These are phyloP conservation scores for Ganoderma lingzhi DNA, from an alignment of 1,284 basidiomycete genomes.

Conservation along the genomic window DNA sequence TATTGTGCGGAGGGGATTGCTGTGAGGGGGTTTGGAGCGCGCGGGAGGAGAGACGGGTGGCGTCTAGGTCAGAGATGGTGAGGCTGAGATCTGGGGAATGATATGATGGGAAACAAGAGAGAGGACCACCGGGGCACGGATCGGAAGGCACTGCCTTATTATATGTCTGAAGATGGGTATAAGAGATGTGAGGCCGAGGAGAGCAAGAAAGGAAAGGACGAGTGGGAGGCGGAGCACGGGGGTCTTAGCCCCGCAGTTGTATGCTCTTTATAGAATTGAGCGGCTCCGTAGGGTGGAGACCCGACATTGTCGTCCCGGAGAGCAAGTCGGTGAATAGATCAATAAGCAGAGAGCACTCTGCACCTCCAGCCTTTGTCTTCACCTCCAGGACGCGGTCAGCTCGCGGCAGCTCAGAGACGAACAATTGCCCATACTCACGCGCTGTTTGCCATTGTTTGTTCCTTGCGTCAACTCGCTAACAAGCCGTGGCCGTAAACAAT, in stretches of 20 bases:
- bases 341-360: conserved; percentile 20
- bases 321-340: conserved; percentile 16
- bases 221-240: conserved; percentile 28
- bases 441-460: conserved; percentile 31
- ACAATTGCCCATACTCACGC: conserved; percentile 34
- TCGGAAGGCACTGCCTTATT: conserved; percentile 46
- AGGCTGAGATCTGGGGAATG: conserved; percentile 16
- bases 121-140: conserved; percentile 43
- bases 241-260: conserved; percentile 29
- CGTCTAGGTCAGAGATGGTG: conserved; percentile 22
- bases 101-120: conserved; percentile 32
- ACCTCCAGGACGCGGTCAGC: conserved; percentile 13
- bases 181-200: conserved; percentile 33
- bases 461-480: conserved; percentile 19
- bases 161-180: conserved; percentile 39
- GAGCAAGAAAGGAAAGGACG: conserved; percentile 34
- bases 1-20: conserved; percentile 22
- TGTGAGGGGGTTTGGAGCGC: conserved; percentile 27
- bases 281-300: conserved; percentile 15
- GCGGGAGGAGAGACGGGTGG: conserved; percentile 2
- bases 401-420: conserved; percentile 10
- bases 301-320: conserved; percentile 36
- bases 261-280: conserved; percentile 41
- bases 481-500: conserved; percentile 17
- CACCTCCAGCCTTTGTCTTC: conserved; percentile 33